These are phyloP conservation scores for Endogone sp. DNA, from an alignment of 192 early-diverging fungal species.

Conservation along the genomic window DNA sequence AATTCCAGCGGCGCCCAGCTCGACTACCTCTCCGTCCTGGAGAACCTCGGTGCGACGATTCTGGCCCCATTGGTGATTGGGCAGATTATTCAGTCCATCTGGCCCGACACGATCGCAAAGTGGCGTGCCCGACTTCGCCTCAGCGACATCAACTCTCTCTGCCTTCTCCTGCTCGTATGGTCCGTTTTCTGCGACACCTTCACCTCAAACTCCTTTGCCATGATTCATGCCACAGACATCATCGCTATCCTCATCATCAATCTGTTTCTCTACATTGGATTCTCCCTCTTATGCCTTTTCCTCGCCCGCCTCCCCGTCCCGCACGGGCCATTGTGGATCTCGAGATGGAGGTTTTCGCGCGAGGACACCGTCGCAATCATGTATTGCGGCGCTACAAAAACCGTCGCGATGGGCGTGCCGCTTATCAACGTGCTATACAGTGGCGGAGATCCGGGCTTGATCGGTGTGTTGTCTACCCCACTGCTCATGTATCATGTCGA, in stretches of 20 bases:
- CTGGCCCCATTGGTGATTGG: slow-evolving; percentile 60
- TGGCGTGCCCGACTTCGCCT: slow-evolving; percentile 48
- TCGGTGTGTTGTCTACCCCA: slow-evolving; percentile 58
- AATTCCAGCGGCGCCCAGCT: slow-evolving; percentile 26
- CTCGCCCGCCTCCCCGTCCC: slow-evolving; percentile 39
- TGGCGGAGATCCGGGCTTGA: slow-evolving; percentile 34
- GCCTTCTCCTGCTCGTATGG: slow-evolving; percentile 68
- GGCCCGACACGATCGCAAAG: slow-evolving; percentile 38
- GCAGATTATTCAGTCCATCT: slow-evolving; percentile 47
- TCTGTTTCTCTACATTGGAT: slow-evolving; percentile 42
- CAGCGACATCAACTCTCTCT: slow-evolving; percentile 48
- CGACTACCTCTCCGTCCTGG: slow-evolving; percentile 47
- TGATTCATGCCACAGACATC: slow-evolving; percentile 42
- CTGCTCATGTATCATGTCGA: slow-evolving; percentile 68
- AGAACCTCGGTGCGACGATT: slow-evolving; percentile 57
- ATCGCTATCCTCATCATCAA: slow-evolving; percentile 48
- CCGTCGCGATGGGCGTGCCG: slow-evolving; percentile 73
- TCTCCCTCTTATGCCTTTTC: slow-evolving; percentile 44
- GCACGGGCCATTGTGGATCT: slow-evolving; percentile 19
- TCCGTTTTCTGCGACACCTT: slow-evolving; percentile 74
- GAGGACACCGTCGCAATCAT: slow-evolving; percentile 60
- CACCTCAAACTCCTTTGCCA: slow-evolving; percentile 42
- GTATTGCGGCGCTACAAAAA: slow-evolving; percentile 72
- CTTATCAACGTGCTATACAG: slow-evolving; percentile 67
- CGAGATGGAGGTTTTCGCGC: slow-evolving; percentile 27